A percentile compares a stretch with the other conserved stretches of the same genome.
These are phyloP conservation scores for Epichloe uncinata DNA, from an alignment of 2,329 filamentous ascomycete species.

Conservation along the genomic window DNA sequence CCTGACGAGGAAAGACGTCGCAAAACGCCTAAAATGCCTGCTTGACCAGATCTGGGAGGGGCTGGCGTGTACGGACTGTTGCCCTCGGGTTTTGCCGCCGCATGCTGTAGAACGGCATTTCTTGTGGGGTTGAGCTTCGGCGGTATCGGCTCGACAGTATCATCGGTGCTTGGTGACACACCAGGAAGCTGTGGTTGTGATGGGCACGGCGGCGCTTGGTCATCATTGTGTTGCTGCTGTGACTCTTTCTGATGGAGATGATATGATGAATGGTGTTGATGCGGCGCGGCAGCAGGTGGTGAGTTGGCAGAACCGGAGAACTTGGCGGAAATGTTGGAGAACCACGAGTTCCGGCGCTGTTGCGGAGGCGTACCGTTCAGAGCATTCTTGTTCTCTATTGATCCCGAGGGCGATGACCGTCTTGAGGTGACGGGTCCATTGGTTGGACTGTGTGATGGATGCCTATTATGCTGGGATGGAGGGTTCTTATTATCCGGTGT, in stretches of 20 bases:
- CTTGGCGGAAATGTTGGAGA: conserved; percentile 83
- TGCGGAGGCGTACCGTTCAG: conserved; percentile 24
- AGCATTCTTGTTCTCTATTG: conserved; percentile 20
- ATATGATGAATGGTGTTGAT: conserved; percentile 6
- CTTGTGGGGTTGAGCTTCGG: conserved; percentile 37
- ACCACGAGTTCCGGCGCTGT: conserved; percentile 69
- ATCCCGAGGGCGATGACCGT: conserved; percentile 20
- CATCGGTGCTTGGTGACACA: conserved; percentile 8
- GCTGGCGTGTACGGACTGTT: conserved; percentile 59
- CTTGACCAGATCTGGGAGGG: conserved; percentile 53
- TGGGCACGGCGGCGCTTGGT: conserved; percentile 2
- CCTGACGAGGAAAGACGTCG: conserved; percentile 65
- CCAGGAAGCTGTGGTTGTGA: conserved; percentile 9
- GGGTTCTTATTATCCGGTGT: conserved; percentile 13
- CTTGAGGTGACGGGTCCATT: conserved; percentile 13
- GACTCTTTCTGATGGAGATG: conserved; percentile 9
- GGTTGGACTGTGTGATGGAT: conserved; percentile 10
- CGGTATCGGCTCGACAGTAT: conserved; percentile 27
- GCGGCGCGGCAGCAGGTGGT: conserved; percentile 17
- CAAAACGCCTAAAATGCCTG: conserved; percentile 69
- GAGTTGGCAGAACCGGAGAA: conserved; percentile 52
- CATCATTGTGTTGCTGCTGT: conserved; percentile 5
- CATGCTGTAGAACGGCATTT: conserved; percentile 47
- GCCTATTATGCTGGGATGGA: conserved; percentile 9
- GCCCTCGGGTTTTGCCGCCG: conserved; percentile 37